Base-by-base conservation (phyloP, 768 basidiomycete species). In the Amyloporia xantha region DNA sequence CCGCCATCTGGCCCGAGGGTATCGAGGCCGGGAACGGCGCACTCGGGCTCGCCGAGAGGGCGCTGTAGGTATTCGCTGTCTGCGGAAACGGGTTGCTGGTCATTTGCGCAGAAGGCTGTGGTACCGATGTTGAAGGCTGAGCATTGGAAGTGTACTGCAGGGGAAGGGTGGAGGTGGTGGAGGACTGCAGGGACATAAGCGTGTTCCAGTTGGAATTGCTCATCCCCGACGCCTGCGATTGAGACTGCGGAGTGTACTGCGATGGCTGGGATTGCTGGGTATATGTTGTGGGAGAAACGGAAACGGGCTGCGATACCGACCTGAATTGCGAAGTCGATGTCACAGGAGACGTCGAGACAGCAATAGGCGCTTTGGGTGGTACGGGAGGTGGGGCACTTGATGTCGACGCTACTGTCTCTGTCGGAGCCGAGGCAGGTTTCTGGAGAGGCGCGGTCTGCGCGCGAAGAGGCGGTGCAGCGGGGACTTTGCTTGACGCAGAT, bases 281-380 rank as follows among this genome's bases (percentile, higher is more conserved):
- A 25, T 17, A 33, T 2, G 49, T 7, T 3, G 52, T 26, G n/a
- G n/a, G n/a, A 20, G 51, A 33, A 1, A 45, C 50, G 2, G 47
- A 44, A 6, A 64, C 55, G 1, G 71, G 69, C n/a, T 73, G 73
- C 5, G 72, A 70, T 11, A 49, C 49, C 0, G 67, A 67, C 41
- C 66, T 63, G 5, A 52, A 50, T 24, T 60, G 59, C 19, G 61
- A 33, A 7, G 33, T 27, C 25, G 7, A n/a, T n/a, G n/a, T n/a
- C n/a, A n/a, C n/a, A n/a, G 20, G 5, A 45, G 13, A 45, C 19
- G 55, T 11, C 53, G 17, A 65, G 62, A 2, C 54, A 48, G n/a
- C n/a, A n/a, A n/a, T 62, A 41, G 21, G 48, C 44, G 21, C 46
- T 11, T 45, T 40, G 13, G 51, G 39, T 4, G 52, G 36, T 11